Conservation (phyloP, 129 eudicot species). For the Flaveria linearis region DNA sequence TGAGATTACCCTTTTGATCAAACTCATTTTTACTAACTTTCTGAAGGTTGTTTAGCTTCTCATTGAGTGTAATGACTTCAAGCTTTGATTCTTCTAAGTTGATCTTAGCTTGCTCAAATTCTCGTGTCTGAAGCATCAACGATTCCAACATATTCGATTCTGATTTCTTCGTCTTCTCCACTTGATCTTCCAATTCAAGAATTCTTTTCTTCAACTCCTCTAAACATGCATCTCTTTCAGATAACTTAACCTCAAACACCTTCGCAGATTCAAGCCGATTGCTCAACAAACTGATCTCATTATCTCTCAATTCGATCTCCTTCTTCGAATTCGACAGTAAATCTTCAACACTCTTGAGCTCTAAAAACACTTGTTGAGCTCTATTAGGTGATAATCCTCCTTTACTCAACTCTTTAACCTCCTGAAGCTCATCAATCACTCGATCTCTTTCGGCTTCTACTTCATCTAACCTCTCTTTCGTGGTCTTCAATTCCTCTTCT, state of each 20-base stretch:
- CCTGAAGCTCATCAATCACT: conserved; percentile 4
- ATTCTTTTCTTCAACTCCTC: conserved; percentile 35
- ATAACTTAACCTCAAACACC: conserved; percentile 38
- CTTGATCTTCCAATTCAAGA: conserved; percentile 55
- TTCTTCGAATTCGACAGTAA: conserved; percentile 31
- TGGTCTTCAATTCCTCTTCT: conserved; percentile 51
- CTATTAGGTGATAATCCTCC: background rate
- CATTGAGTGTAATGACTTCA: conserved; percentile 36
- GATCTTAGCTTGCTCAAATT: conserved; percentile 46
- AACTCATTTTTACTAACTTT: conserved; percentile 8
- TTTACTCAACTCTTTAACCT: background rate
- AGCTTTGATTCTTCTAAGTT: conserved; percentile 63
- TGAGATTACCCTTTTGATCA: conserved; percentile 10
- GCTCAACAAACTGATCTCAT: conserved; percentile 35
- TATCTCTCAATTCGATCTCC: conserved; percentile 50
- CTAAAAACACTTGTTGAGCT: conserved; percentile 15
- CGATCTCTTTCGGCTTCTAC: conserved; percentile 43
- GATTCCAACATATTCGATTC: conserved; percentile 49
- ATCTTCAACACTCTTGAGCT: conserved; percentile 46
- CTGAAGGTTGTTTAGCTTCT: conserved; percentile 40
- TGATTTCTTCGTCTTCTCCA: conserved; percentile 48
- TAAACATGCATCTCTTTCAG: conserved; percentile 37
- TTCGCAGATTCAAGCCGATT: conserved; percentile 36
- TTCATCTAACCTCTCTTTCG: conserved; percentile 39
- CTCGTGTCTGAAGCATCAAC: conserved; percentile 43